Base-by-base conservation (phyloP, 1,284 basidiomycete genomes). In the Cutaneotrichosporon sp. region DNA sequence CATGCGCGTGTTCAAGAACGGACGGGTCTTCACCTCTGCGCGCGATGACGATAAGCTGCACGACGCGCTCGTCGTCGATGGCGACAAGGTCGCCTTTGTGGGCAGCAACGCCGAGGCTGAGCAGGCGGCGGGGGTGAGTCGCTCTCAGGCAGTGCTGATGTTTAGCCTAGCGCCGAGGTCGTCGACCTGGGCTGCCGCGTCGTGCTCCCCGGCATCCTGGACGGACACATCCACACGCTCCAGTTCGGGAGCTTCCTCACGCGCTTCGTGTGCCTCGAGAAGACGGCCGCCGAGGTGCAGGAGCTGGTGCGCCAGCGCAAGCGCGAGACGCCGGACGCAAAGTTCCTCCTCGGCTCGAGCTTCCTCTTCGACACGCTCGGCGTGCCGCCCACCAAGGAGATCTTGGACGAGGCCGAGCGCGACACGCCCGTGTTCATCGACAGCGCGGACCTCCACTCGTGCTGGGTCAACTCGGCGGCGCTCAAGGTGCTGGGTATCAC, bases 391-490 rank as follows among this genome's bases (percentile, higher is more conserved):
- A 59, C 67, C 56, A 57, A 60, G 18, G 34, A 34, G 25, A 45
- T 61, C 24, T 64, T 75, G 24, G 73, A 73, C 60, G 64, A 64
- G 25, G 56, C 64, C 24, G 54, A 67, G 3, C 47, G 63, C 4
- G 69, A 70, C 47, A 54, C 68, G 1, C 70, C 73, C 1, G 65
- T 75, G 18, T 71, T 69, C 54, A 70, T 75, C 56, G 73, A 73
- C 57, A 65, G 68, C 13, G 59, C 61, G n/a, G 72, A 73, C 57
- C 60, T 73, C 11, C 73, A 75, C 58, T 62, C 63, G 2, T 66
- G 62, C 34, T 73, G 72, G 73, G 46, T 68, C 27, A 73, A 69
- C 56, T 59, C 67, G 20, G 68, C 65, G 0, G 73, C 65, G 4
- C 59, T 73, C 13, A 47, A 66, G n/a, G 68, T 51, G 6, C 36